Percentiles rank a stretch among this genome's conserved stretches.
Evolutionary conservation across 306 rosid species (phyloP).

Genomic region (Senna siamea): DNA sequence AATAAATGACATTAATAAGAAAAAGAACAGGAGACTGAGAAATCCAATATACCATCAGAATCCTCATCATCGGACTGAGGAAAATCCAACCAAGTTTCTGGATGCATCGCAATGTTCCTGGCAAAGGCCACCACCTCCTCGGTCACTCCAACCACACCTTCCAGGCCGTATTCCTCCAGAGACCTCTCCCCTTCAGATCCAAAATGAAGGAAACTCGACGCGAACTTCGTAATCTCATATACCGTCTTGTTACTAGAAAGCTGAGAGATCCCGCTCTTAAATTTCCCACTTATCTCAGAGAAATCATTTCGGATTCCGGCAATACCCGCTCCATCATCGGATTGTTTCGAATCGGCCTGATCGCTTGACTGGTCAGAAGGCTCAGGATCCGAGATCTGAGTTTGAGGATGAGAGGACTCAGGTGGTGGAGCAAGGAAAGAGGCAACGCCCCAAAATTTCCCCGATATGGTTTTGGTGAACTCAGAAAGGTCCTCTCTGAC

Average conservation of each 20-base stretch:
- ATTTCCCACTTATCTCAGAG: conserved; percentile 78
- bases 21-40: not conserved
- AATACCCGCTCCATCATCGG: conserved; percentile 74
- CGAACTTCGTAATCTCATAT: conserved; percentile 81
- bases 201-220: conserved; percentile 82
- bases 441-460: conserved; percentile 87
- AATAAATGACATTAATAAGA: not conserved
- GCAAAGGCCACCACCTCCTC: conserved; percentile 73
- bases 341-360: conserved; percentile 13
- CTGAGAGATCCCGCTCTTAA: conserved; percentile 80
- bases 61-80: conserved; percentile 65
- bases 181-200: conserved; percentile 57
- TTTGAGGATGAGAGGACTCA: conserved; percentile 39
- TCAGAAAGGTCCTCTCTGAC: conserved; percentile 83
- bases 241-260: conserved; percentile 68
- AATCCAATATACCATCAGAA: conserved; percentile 58
- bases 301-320: conserved; percentile 91
- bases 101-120: conserved; percentile 67
- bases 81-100: conserved; percentile 85
- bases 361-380: conserved; percentile 21
- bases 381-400: conserved; percentile 38
- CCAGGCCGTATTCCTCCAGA: conserved; percentile 53
- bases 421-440: conserved; percentile 86
- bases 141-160: conserved; percentile 62
- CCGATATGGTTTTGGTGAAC: conserved; percentile 65